Percentiles rank a stretch among this genome's conserved stretches.
phyloP scores from a whole-genome alignment of 1,284 basidiomycete genomes.

The Waitea zeae region DNA sequence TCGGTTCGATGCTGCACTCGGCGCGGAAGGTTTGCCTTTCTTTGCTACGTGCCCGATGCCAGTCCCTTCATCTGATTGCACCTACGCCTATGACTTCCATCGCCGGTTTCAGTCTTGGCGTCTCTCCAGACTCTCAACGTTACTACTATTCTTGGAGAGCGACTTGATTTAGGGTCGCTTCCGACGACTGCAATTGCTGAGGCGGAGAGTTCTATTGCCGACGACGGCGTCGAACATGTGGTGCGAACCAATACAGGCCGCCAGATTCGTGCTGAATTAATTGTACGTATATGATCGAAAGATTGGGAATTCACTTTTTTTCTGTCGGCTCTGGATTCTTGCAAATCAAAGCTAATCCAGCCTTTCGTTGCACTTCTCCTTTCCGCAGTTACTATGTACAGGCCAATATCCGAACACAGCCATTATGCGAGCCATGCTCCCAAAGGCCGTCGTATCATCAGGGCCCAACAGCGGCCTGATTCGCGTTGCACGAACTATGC shows the following conservation, averaged over 20 bases:
- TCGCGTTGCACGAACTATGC: constrained; percentile 41
- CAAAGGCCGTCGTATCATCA: constrained; percentile 31
- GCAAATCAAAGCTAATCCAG: too few relatives aligned
- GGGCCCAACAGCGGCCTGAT: constrained; percentile 28
- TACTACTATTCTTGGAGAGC: constrained; percentile 33
- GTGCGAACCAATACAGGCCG: constrained; percentile 39
- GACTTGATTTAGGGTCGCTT: constrained; percentile 29
- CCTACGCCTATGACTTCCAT: background rate
- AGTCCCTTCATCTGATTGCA: too few relatives aligned
- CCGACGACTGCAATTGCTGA: too few relatives aligned
- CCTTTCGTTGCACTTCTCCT: background rate
- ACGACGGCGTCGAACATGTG: constrained; percentile 17
- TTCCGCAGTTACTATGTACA: constrained; percentile 47
- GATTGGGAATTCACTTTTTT: background rate
- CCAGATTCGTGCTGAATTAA: constrained; percentile 41
- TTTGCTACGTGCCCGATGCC: background rate
- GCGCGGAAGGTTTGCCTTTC: background rate
- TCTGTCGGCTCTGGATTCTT: too few relatives aligned
- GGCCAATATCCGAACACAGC: constrained; percentile 59
- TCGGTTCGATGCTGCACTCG: constrained; percentile 33
- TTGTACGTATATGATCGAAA: constrained; percentile 28
- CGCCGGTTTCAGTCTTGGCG: constrained; percentile 19
- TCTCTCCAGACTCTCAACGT: constrained; percentile 24
- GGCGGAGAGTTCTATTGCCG: background rate
- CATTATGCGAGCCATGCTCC: constrained; percentile 31